phyloP scores from a whole-genome alignment of 805 yeast species.

The Lipomyces starkeyi region DNA sequence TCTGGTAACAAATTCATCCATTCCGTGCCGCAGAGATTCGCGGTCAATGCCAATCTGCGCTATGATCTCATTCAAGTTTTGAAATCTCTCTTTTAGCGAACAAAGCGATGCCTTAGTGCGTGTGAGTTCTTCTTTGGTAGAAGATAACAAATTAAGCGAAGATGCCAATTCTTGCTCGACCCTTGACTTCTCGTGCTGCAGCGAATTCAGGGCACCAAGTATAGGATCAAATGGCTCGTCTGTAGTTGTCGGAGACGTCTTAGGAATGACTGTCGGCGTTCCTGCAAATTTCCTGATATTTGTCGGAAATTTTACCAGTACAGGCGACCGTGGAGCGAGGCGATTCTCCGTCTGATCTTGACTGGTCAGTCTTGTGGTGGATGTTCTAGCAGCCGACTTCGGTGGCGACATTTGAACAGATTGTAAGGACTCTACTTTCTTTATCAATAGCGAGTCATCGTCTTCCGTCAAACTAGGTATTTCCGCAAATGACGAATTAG shows the following conservation, averaged over 20 bases:
- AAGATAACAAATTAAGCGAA: conserved; percentile 8
- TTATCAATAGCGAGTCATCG: not conserved
- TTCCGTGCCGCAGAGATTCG: conserved; percentile 20
- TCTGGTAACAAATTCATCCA: conserved; percentile 24
- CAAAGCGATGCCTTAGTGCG: conserved; percentile 6
- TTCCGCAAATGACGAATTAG: conserved; percentile 6
- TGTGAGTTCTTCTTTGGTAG: conserved; percentile 17
- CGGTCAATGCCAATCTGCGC: conserved; percentile 16
- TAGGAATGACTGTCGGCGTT: not conserved
- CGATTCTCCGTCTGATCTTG: not conserved
- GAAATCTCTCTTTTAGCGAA: conserved; percentile 13
- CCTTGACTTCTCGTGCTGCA: conserved; percentile 26
- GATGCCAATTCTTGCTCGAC: conserved; percentile 18
- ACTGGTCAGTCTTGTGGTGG: not conserved
- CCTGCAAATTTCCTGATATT: not conserved
- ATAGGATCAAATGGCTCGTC: conserved; percentile 20
- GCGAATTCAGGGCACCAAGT: conserved; percentile 18
- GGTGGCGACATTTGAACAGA: not conserved
- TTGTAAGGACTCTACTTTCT: not conserved
- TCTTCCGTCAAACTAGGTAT: conserved; percentile 1
- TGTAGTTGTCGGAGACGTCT: not conserved
- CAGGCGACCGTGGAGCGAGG: not conserved
- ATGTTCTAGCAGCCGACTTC: not conserved
- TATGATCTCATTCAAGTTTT: conserved; percentile 2
- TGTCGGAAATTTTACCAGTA: not conserved